Conservation (phyloP, 495 filamentous ascomycete species). For the Aspergillus sclerotiicarbonarius region DNA sequence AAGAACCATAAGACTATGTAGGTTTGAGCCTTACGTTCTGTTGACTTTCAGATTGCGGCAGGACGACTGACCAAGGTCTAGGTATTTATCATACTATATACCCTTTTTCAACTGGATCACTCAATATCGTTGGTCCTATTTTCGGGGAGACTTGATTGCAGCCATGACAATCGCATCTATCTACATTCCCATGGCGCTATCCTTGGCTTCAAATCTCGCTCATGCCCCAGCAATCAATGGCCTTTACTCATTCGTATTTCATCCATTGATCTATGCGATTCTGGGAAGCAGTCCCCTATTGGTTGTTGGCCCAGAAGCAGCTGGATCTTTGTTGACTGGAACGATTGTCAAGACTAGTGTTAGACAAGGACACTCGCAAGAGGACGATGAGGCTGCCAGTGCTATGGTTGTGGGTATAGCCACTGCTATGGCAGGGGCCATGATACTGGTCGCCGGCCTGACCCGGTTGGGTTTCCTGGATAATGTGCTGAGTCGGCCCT, state of each 20-base stretch:
- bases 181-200: slow-evolving; percentile 97
- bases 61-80: slow-evolving; percentile 25
- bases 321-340: slow-evolving; percentile 86
- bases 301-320: slow-evolving; percentile 94
- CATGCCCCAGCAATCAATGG: slow-evolving; percentile 93
- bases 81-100: slow-evolving; percentile 92
- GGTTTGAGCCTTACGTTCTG: slow-evolving; percentile 8
- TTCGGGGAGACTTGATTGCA: slow-evolving; percentile 84
- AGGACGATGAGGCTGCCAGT: slow-evolving; percentile 67
- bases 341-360: slow-evolving; percentile 78
- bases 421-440: slow-evolving; percentile 79
- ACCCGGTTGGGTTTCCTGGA: slow-evolving; percentile 91
- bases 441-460: slow-evolving; percentile 81
- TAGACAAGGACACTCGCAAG: slow-evolving; percentile 61
- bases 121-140: slow-evolving; percentile 76
- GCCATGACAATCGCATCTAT: slow-evolving; percentile 90
- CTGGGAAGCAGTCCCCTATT: slow-evolving; percentile 88
- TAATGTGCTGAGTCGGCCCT: slow-evolving; percentile 88
- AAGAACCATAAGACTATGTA: slow-evolving; percentile 38
- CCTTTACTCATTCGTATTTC: slow-evolving; percentile 92
- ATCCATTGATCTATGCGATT: slow-evolving; percentile 85
- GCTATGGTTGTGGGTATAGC: slow-evolving; percentile 86
- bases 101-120: slow-evolving; percentile 85
- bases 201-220: slow-evolving; percentile 87
- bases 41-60: background rate